Conservation (phyloP, 306 rosid genomes). For the Vigna mungo region DNA sequence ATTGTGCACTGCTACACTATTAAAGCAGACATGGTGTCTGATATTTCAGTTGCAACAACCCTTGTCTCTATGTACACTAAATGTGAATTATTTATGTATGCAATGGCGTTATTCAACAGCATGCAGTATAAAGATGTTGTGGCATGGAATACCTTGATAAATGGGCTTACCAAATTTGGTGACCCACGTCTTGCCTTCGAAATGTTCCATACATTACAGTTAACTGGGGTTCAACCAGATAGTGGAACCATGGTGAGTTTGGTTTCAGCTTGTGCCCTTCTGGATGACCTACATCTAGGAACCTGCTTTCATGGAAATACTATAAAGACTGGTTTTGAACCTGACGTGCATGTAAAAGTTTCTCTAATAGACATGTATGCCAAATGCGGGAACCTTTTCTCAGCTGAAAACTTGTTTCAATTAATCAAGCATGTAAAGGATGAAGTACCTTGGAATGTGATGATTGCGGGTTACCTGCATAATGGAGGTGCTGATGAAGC, state of each 20-base stretch:
- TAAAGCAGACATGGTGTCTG: conserved; percentile 57
- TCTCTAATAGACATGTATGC: conserved; percentile 69
- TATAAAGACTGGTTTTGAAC: conserved; percentile 61
- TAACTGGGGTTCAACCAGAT: conserved; percentile 60
- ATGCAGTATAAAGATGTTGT: conserved; percentile 63
- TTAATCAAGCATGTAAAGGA: conserved; percentile 49
- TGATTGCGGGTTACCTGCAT: conserved; percentile 67
- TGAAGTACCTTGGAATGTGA: conserved; percentile 67
- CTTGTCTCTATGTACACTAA: conserved; percentile 68
- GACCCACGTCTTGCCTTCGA: conserved; percentile 54
- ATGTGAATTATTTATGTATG: conserved; percentile 51
- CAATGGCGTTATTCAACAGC: conserved; percentile 55
- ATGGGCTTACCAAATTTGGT: conserved; percentile 57
- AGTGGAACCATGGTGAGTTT: conserved; percentile 65
- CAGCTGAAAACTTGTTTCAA: conserved; percentile 60
- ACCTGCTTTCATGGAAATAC: conserved; percentile 62
- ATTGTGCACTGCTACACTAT: conserved; percentile 60
- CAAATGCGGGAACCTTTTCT: conserved; percentile 62
- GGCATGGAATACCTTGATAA: conserved; percentile 76
- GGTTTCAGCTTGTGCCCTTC: conserved; percentile 55
- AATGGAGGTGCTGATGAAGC: conserved; percentile 56
- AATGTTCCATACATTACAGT: conserved; percentile 52
- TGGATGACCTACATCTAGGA: conserved; percentile 52
- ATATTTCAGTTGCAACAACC: conserved; percentile 57
- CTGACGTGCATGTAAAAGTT: conserved; percentile 55